These are phyloP conservation scores for Fusarium palustre DNA, from an alignment of 2,329 filamentous ascomycete genomes.

Conservation along the genomic window DNA sequence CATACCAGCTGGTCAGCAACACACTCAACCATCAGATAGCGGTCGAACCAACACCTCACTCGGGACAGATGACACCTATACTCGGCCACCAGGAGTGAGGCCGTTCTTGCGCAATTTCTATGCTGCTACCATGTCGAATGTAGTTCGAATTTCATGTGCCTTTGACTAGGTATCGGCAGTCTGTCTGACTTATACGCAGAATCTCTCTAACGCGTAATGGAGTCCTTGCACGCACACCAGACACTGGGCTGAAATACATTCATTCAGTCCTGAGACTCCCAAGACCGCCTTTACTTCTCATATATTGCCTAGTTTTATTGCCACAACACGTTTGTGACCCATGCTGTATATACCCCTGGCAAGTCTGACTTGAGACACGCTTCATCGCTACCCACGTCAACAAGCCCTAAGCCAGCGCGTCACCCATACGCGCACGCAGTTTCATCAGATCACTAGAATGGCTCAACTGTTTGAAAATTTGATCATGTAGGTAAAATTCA, in stretches of 20 bases:
- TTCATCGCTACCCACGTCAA: slow-evolving; percentile 41
- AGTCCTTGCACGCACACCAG: neutral
- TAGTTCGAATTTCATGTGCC: neutral
- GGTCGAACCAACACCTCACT: slow-evolving; percentile 28
- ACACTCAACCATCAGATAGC: slow-evolving; percentile 38
- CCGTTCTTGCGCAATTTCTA: too few species aligned
- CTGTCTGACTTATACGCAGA: slow-evolving; percentile 29
- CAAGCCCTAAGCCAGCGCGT: slow-evolving; percentile 44
- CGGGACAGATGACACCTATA: slow-evolving; percentile 9
- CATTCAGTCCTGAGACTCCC: neutral
- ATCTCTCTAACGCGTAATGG: slow-evolving; percentile 18
- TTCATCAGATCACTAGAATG: slow-evolving; percentile 3
- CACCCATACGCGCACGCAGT: slow-evolving; percentile 12
- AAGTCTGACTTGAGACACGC: slow-evolving; percentile 37
- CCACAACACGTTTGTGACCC: slow-evolving; percentile 26
- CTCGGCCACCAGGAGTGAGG: neutral
- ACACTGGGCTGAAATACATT: neutral
- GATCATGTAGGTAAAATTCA: slow-evolving; percentile 9
- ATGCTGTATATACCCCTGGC: slow-evolving; percentile 40
- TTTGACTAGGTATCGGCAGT: neutral
- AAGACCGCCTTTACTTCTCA: slow-evolving; percentile 6
- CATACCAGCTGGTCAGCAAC: slow-evolving; percentile 40
- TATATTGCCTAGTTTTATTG: neutral
- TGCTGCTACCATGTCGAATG: neutral
- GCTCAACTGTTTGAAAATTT: neutral